phyloP scores from a whole-genome alignment of 352 stramenopile genomes.

The Pythium phragmiticola region DNA sequence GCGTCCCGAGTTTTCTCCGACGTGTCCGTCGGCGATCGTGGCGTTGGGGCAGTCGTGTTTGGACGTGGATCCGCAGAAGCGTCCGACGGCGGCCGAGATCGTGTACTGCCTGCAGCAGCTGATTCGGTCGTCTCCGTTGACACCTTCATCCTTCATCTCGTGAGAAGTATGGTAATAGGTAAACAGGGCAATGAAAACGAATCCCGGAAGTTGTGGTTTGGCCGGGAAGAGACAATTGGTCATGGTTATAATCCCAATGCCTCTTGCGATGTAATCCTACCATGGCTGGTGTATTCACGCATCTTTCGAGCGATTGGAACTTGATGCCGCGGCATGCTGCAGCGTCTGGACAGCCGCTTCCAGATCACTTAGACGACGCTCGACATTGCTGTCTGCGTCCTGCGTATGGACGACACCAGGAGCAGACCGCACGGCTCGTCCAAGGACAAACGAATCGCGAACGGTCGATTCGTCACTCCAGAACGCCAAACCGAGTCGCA shows the following conservation, averaged over 20 bases:
- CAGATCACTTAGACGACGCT: constrained; percentile 7
- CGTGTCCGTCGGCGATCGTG: constrained; percentile 20
- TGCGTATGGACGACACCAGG: neutral
- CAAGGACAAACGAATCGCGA: constrained; percentile 76
- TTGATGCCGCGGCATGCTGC: neutral
- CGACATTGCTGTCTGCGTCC: neutral
- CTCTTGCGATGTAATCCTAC: neutral
- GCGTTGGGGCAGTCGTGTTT: constrained; percentile 21
- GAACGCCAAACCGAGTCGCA: constrained; percentile 67
- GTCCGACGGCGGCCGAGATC: constrained; percentile 26
- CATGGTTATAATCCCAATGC: neutral
- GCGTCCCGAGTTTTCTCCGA: constrained; percentile 17
- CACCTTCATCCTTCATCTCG: constrained; percentile 1
- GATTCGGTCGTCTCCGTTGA: constrained; percentile 16
- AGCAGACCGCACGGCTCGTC: constrained; percentile 44
- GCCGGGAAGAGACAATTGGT: neutral
- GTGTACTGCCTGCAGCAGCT: constrained; percentile 21
- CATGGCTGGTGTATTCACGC: neutral
- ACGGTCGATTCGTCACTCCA: constrained; percentile 65
- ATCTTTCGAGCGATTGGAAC: neutral
- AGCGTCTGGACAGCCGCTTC: neutral
- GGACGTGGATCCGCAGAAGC: constrained; percentile 22
- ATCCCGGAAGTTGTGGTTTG: neutral
- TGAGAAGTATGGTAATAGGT: neutral
- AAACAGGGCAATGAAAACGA: neutral